Percentiles rank a stretch among this genome's conserved stretches.
Conservation (phyloP, 139 green algal species). For the Ettlia oleoabundans region DNA sequence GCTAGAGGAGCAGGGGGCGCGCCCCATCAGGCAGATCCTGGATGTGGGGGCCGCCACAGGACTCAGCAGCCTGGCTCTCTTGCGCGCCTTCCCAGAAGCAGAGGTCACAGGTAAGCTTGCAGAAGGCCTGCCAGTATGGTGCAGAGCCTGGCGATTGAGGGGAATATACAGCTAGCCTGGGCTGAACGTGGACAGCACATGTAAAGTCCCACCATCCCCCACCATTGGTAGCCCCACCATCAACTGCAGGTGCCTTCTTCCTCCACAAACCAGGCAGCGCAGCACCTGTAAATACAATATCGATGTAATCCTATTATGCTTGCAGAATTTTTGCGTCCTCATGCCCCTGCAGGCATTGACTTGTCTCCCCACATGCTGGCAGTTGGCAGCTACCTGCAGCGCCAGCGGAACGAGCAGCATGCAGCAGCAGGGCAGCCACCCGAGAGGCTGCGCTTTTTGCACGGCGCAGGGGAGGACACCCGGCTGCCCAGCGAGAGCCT, state of each 20-base stretch:
- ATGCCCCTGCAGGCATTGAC: constrained; percentile 62
- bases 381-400: constrained; percentile 65
- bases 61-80: constrained; percentile 67
- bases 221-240: no score
- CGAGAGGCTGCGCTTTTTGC: constrained; percentile 60
- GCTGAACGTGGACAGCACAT: no score
- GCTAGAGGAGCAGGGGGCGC: constrained; percentile 46
- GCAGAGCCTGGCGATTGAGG: no score
- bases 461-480: constrained; percentile 71
- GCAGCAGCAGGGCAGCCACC: constrained; percentile 47
- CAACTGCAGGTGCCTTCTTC: no score
- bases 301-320: no score
- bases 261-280: no score
- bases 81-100: constrained; percentile 60
- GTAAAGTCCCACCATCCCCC: no score
- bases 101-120: constrained; percentile 52
- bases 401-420: constrained; percentile 49
- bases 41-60: constrained; percentile 78
- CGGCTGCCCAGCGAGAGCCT: constrained; percentile 49
- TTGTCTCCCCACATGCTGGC: constrained; percentile 80
- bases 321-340: background rate
- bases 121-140: no score
- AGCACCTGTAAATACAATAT: no score
- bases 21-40: constrained; percentile 35
- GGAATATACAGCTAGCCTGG: no score